Evolutionary conservation across 2,329 filamentous ascomycete genomes (phyloP).

Genomic region (Thelonectria discophora): DNA sequence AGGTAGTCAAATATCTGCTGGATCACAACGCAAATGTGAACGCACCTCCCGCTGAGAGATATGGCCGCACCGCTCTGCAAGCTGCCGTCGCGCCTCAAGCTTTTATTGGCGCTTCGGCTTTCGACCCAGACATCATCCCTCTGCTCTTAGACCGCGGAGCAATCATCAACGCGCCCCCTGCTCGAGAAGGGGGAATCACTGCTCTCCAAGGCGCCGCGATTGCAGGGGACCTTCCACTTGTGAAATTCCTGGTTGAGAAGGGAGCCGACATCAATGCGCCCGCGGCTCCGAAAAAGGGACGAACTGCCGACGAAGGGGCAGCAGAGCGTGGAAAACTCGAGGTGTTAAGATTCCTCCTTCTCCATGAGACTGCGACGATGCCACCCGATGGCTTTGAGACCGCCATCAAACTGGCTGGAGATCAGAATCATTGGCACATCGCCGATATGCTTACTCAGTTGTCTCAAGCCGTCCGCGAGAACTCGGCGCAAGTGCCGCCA

Average conservation of each 20-base stretch:
- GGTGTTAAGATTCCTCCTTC: constrained; percentile 13
- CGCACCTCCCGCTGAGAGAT: background rate
- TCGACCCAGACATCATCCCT: background rate
- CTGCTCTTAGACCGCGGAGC: background rate
- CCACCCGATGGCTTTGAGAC: background rate
- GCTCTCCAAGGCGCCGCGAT: constrained; percentile 11
- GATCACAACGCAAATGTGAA: background rate
- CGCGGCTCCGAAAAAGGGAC: background rate
- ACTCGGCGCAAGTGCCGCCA: background rate
- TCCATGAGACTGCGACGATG: background rate
- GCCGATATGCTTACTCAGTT: background rate
- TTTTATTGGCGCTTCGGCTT: too few species aligned
- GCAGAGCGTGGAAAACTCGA: constrained; percentile 23
- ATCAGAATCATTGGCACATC: constrained; percentile 7
- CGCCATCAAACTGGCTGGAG: constrained; percentile 10
- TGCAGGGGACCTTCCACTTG: constrained; percentile 2
- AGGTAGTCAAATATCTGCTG: background rate
- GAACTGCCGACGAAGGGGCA: constrained; percentile 18
- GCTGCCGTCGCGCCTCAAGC: background rate
- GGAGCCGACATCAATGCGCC: constrained; percentile 7
- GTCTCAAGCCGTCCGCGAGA: background rate
- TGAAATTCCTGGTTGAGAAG: background rate
- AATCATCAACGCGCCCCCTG: constrained; percentile 10
- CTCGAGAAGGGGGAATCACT: background rate
- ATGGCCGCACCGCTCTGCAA: constrained; percentile 9